phyloP scores from a whole-genome alignment of 768 basidiomycete species.

The Leccinellum rugosiceps region DNA sequence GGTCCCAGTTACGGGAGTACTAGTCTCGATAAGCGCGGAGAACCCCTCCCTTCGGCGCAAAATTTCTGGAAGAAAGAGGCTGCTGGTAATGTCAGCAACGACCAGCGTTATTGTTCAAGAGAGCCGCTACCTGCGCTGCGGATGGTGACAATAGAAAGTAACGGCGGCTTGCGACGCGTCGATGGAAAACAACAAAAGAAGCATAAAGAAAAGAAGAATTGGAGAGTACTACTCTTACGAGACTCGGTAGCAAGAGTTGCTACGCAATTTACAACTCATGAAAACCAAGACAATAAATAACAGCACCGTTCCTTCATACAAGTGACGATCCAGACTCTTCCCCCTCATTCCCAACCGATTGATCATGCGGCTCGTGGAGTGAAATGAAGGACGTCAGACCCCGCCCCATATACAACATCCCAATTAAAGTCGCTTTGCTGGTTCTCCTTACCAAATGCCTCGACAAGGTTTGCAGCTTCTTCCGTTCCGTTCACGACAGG shows the following conservation, averaged over 20 bases:
- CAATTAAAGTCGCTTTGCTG: conserved; percentile 68
- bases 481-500: conserved; percentile 50
- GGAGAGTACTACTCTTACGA: not conserved
- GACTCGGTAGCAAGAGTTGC: conserved; percentile 18
- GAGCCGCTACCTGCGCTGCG: conserved; percentile 14
- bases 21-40: not conserved
- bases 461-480: conserved; percentile 49
- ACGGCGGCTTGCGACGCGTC: not conserved
- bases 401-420: conserved; percentile 60
- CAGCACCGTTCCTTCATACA: conserved; percentile 22
- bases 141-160: not conserved
- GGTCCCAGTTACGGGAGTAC: conserved; percentile 10
- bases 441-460: conserved; percentile 74
- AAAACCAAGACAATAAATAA: conserved; percentile 19
- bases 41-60: not conserved
- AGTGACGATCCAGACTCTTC: conserved; percentile 15
- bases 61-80: not conserved
- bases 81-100: not conserved
- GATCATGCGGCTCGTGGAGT: conserved; percentile 20
- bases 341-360: conserved; percentile 3
- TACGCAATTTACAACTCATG: conserved; percentile 17
- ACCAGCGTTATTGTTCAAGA: not conserved
- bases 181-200: not conserved
- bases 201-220: not conserved
- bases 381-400: conserved; percentile 69